A percentile compares a stretch with the other conserved stretches of the same genome.
Evolutionary conservation across 139 green algal species (phyloP).

Genomic region (Asterochloris sp.): DNA sequence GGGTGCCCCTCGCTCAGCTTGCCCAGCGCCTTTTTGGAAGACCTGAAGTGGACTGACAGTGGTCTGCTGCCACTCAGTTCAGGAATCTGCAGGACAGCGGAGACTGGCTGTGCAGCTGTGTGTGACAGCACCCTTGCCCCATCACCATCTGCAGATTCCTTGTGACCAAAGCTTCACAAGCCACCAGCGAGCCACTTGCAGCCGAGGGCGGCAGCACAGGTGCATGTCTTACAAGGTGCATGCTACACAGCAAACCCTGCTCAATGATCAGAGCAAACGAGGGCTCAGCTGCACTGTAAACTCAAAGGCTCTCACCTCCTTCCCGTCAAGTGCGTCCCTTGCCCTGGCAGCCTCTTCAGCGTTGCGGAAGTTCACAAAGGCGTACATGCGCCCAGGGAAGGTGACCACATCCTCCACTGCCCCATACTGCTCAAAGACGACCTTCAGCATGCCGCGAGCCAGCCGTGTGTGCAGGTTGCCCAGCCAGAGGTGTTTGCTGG

Average conservation of each 20-base stretch:
- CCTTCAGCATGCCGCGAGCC: conserved; percentile 58
- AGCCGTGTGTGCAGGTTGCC: conserved; percentile 70
- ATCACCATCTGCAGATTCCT: too few species aligned
- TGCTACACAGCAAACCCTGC: too few species aligned
- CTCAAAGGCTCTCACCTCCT: conserved; percentile 3
- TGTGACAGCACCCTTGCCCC: too few species aligned
- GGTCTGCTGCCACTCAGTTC: neutral
- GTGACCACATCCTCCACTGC: conserved; percentile 69
- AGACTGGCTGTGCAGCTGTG: too few species aligned
- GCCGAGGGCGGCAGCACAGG: too few species aligned
- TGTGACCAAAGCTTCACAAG: too few species aligned
- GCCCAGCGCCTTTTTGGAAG: conserved; percentile 5
- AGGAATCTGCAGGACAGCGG: too few species aligned
- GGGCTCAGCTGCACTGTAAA: too few species aligned
- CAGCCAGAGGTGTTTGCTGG: conserved; percentile 71
- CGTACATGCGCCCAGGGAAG: conserved; percentile 74
- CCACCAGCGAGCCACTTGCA: too few species aligned
- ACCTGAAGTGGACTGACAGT: conserved; percentile 6
- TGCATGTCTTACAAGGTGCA: too few species aligned
- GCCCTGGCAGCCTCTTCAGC: conserved; percentile 50
- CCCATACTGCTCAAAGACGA: conserved; percentile 36
- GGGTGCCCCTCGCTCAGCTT: conserved; percentile 15
- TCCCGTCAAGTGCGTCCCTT: conserved; percentile 25
- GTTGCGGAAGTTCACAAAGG: conserved; percentile 68
- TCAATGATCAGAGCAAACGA: too few species aligned